A percentile compares a stretch with the other conserved stretches of the same genome.
Conservation (phyloP, 176 grass and related monocot genomes). For the Thinopyrum elongatum region DNA sequence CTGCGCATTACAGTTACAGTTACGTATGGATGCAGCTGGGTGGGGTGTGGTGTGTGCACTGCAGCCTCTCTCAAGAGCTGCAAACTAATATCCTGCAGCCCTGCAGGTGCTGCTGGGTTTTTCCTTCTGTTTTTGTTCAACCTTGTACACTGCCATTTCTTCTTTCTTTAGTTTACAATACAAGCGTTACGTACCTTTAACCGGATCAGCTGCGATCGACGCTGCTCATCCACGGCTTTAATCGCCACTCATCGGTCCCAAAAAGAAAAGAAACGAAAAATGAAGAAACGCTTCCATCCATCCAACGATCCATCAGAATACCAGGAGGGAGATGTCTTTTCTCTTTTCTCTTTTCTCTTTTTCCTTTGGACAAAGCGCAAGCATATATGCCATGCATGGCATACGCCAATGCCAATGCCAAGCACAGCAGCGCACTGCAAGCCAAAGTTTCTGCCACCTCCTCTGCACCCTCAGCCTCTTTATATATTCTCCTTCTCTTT, state of each 20-base stretch:
- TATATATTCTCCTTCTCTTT: conserved; percentile 15
- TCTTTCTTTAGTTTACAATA: background rate
- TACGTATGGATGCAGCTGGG: too few relatives aligned
- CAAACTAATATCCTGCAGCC: too few relatives aligned
- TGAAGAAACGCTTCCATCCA: background rate
- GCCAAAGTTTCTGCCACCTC: background rate
- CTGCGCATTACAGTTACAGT: too few relatives aligned
- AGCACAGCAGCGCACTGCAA: too few relatives aligned
- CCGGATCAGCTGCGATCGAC: background rate
- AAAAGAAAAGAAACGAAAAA: background rate
- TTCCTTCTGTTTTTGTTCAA: too few relatives aligned
- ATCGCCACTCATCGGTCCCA: background rate
- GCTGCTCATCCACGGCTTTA: background rate
- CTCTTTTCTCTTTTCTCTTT: background rate
- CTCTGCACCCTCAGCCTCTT: background rate
- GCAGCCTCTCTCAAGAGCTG: too few relatives aligned
- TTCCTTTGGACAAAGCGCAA: conserved; percentile 26
- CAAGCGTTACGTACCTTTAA: background rate
- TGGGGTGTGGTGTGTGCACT: too few relatives aligned
- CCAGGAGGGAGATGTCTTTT: background rate
- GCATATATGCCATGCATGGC: background rate
- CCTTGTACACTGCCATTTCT: background rate
- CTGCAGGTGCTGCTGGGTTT: too few relatives aligned
- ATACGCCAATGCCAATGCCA: background rate
- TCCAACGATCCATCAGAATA: background rate